Evolutionary conservation across 2,329 filamentous ascomycete genomes (phyloP).

Genomic region (Hypoxylon sp.): DNA sequence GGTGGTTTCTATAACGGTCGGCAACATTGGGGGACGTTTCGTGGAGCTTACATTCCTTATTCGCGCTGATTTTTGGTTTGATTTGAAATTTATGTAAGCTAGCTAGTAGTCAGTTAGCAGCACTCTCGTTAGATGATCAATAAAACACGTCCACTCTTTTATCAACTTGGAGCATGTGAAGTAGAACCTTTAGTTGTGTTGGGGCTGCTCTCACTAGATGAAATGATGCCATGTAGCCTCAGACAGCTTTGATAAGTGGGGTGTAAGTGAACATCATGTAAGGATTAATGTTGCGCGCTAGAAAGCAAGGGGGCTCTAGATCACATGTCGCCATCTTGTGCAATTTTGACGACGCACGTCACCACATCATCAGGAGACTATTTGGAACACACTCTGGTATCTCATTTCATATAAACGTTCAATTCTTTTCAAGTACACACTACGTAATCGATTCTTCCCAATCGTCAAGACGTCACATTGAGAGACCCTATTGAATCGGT

Average conservation of each 20-base stretch:
- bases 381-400: constrained; percentile 1
- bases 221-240: no score
- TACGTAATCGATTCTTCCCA: neutral
- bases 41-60: neutral
- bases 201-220: no score
- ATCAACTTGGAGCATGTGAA: neutral
- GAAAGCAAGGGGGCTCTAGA: neutral
- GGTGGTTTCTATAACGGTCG: neutral
- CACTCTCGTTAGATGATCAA: constrained; percentile 6
- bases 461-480: constrained; percentile 4
- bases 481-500: constrained; percentile 41
- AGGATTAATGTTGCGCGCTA: neutral
- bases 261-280: no score
- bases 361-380: neutral
- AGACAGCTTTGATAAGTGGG: no score
- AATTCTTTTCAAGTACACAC: constrained; percentile 3
- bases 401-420: constrained; percentile 24
- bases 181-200: no score
- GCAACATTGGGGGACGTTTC: neutral
- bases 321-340: constrained; percentile 12
- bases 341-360: constrained; percentile 4
- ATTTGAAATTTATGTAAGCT: neutral
- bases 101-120: constrained; percentile 1
- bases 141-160: neutral
- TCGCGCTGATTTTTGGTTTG: neutral